Base-by-base conservation (phyloP, 1,139 yeast genomes). In the Yamadazyma atmosphaerica region DNA sequence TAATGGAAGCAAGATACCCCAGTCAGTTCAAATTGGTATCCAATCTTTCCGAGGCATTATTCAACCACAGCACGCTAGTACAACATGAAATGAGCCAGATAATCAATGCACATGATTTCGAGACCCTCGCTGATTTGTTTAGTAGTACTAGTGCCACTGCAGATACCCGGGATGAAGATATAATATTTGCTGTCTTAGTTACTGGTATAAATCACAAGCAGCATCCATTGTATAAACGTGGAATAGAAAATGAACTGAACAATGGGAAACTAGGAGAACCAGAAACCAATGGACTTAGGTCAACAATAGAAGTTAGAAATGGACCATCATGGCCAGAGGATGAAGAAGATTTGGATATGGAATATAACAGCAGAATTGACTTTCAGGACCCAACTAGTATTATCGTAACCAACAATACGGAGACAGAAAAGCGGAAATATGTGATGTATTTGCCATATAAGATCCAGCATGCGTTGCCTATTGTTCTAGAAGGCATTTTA, bases 301-400 rank as follows among this genome's bases (percentile, higher is more conserved):
- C 61, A 3, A 58, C 63, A 1, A 59, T 72, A 2, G 77, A 72
- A 44, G 66, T 71, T 0, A 49, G 77, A 32, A 72, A 72, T 50
- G 77, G 75, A 4, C 63, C 64, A n/a, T 52, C 63, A 4, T 71
- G 77, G 77, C 54, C 57, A 3, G 58, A 53, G 14, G 61, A 56
- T 32, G 68, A 65, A 12, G 69, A 63, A 15, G 51, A 53, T 19
- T 38, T 49, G 2, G 54, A 55, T 28, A 36, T 48, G 18, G 61
- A 55, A n/a, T 54, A 57, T 18, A 50, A 55, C 18, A 66, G 63
- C 39, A 54, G 58, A 27, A 48, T 59, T 4, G 77, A 72, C 45
- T 72, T 72, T 45, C 72, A 70, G 44, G 77, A 72, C 44, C 74
- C 77, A 1, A 71, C 77, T 0, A 49, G 56, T 24, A 73, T 71